These are phyloP conservation scores for Saccharomyces mikatae DNA, from an alignment of 805 yeast genomes.

Conservation along the genomic window DNA sequence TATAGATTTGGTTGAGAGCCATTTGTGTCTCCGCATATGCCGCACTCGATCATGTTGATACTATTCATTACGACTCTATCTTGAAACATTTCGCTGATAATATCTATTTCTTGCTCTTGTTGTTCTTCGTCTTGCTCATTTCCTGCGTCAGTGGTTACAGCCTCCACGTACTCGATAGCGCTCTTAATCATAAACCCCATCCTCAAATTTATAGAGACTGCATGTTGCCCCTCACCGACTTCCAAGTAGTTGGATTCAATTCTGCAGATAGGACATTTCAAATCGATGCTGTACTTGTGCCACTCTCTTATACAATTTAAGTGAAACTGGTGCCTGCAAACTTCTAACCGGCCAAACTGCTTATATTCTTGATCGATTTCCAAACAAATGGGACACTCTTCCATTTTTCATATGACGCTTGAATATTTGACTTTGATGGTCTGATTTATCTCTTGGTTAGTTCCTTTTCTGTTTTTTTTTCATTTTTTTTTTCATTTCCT, in stretches of 20 bases:
- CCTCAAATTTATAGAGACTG: constrained; percentile 8
- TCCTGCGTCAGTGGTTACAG: not conserved
- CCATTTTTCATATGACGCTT: constrained; percentile 1
- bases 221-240: constrained; percentile 4
- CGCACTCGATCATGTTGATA: constrained; percentile 6
- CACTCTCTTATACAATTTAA: constrained; percentile 48
- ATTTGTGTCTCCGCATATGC: constrained; percentile 17
- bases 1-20: constrained; percentile 3
- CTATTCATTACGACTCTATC: constrained; percentile 1
- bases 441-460: not conserved
- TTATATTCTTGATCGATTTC: constrained; percentile 30
- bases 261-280: constrained; percentile 27
- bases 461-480: not conserved
- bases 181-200: constrained; percentile 11
- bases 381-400: constrained; percentile 52
- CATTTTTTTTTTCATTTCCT: not conserved
- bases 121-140: constrained; percentile 2
- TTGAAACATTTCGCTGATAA: not conserved
- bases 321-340: constrained; percentile 53
- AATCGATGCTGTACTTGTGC: constrained; percentile 29
- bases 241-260: constrained; percentile 8
- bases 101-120: not conserved
- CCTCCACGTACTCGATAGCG: constrained; percentile 4
- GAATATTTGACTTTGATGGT: not conserved
- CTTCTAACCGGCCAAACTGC: constrained; percentile 27